Percentiles rank a stretch among this genome's conserved stretches.
Conservation (phyloP, 257 asterid genomes). For the Voacanga thouarsii region DNA sequence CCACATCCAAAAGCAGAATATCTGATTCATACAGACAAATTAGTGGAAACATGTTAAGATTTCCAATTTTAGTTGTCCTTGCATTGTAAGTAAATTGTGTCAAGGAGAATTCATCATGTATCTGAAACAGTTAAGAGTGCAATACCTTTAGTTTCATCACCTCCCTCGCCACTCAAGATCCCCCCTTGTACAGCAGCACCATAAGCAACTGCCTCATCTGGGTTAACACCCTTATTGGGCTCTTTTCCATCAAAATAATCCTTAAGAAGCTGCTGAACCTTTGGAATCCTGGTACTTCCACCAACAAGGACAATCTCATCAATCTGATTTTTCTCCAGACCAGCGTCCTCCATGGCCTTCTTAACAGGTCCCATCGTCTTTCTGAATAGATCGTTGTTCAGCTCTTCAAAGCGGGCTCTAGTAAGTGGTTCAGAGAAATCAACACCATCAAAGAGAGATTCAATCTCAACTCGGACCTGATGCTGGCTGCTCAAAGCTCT, state of each 20-base stretch:
- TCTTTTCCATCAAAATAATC: slow-evolving; percentile 93
- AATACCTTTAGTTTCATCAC: slow-evolving; percentile 92
- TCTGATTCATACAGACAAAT: slow-evolving; percentile 35
- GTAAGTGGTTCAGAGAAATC: slow-evolving; percentile 96
- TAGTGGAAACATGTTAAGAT: background rate
- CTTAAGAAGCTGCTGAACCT: slow-evolving; percentile 83
- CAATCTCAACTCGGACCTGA: slow-evolving; percentile 95
- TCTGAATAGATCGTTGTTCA: slow-evolving; percentile 90
- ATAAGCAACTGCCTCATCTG: slow-evolving; percentile 95
- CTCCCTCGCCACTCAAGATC: slow-evolving; percentile 93
- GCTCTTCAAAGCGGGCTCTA: slow-evolving; percentile 93
- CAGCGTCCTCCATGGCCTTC: slow-evolving; percentile 99
- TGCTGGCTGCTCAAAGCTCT: slow-evolving; percentile 97
- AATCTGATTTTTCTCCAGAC: slow-evolving; percentile 70
- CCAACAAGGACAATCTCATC: slow-evolving; percentile 97
- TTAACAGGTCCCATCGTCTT: slow-evolving; percentile 98
- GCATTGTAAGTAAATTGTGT: background rate
- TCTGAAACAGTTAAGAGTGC: background rate
- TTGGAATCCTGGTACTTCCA: slow-evolving; percentile 96
- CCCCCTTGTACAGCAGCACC: slow-evolving; percentile 99
- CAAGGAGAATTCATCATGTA: background rate
- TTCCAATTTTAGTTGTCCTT: background rate
- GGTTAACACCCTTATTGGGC: slow-evolving; percentile 95
- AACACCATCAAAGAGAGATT: slow-evolving; percentile 84
- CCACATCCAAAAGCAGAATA: slow-evolving; percentile 91